These are phyloP conservation scores for Candida endomychidarum DNA, from an alignment of 805 yeast genomes.

Conservation along the genomic window DNA sequence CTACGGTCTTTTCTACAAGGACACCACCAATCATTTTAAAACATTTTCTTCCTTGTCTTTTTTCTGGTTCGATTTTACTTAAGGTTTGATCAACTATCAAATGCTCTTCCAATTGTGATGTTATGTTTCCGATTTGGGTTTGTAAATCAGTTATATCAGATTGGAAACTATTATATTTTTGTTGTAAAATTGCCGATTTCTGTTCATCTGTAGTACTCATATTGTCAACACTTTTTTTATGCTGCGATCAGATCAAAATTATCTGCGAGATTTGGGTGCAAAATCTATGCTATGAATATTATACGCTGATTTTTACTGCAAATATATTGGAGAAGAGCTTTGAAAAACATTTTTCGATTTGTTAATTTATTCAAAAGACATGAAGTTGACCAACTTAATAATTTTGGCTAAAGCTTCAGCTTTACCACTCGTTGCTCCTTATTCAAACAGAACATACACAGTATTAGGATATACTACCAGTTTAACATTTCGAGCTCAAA, in stretches of 20 bases:
- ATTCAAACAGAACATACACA: too few species aligned
- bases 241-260: background rate
- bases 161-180: conserved; percentile 41
- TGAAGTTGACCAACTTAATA: too few species aligned
- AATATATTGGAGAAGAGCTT: too few species aligned
- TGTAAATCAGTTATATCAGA: conserved; percentile 39
- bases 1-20: conserved; percentile 76
- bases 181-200: conserved; percentile 42
- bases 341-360: too few species aligned
- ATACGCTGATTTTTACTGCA: too few species aligned
- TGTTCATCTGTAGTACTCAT: conserved; percentile 21
- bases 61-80: conserved; percentile 31
- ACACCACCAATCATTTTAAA: conserved; percentile 95
- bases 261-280: background rate
- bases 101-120: conserved; percentile 42
- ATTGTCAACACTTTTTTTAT: conserved; percentile 1
- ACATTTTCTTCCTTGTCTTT: conserved; percentile 62
- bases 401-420: too few species aligned
- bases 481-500: background rate
- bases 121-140: conserved; percentile 33
- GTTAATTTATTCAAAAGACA: too few species aligned
- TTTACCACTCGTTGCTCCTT: too few species aligned
- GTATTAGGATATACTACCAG: background rate
- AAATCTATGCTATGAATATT: too few species aligned
- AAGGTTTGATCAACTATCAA: conserved; percentile 42